Base-by-base conservation (phyloP, 148 eudicot species). In the Camellia lanceoleosa region DNA sequence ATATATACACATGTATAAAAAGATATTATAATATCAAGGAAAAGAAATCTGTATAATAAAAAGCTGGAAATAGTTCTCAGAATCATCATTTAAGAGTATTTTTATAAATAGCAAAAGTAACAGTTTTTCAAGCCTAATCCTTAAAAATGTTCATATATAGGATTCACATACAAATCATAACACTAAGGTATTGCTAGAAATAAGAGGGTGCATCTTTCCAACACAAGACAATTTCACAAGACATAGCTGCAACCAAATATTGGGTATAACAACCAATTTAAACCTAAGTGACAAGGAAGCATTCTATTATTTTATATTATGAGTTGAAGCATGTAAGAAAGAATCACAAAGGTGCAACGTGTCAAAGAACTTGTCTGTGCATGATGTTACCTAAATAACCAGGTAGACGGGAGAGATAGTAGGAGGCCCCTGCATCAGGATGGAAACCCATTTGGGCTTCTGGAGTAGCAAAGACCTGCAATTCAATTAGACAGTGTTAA, bases 351-450 rank as follows among this genome's bases (percentile, higher is more conserved):
- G 38, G 38, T 30, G 38, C 38, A 30, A 30, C 38, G 38, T 30
- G 38, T 30, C 38, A 30, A 30, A 30, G 38, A 30, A 30, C 38
- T 30, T 30, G 38, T 30, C 38, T 30, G 38, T 30, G 1, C 38
- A 30, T 30, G 38, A 30, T 30, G 38, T 81, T 90, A 96, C 99
- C 99, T 89, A 96, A 82, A 90, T 92, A 93, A 86, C 99, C 99
- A 80, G 99, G 99, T 13, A 96, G 92, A 16, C 94, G 98, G 75
- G 98, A 92, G 79, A 96, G 97, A 85, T 92, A 92, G 85, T 89
- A 93, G 14, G 99, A 94, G 76, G 98, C 97, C 80, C 99, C 99
- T 74, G 94, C 92, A 85, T 96, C 99, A 73, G 99, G 98, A 89
- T 96, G 98, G 70, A 96, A 96, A 82, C 98, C 99, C 77, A 96